These are phyloP conservation scores for Kokia cookei DNA, from an alignment of 441 rosid species.

Conservation along the genomic window DNA sequence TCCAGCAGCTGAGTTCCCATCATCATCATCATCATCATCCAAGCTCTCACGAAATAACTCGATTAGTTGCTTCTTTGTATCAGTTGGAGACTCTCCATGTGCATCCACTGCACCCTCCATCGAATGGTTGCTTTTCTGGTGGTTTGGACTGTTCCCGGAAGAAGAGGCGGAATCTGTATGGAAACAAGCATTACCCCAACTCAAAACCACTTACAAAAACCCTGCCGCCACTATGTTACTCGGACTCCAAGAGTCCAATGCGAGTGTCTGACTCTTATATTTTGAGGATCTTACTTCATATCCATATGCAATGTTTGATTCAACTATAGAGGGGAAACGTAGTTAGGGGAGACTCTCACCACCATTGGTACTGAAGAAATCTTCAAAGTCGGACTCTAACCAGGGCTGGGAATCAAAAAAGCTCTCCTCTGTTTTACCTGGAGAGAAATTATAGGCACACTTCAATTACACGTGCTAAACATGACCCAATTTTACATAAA, in stretches of 20 bases:
- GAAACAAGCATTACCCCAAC: neutral
- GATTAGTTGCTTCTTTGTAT: slow-evolving; percentile 43
- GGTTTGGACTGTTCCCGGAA: slow-evolving; percentile 30
- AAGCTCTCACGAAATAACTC: slow-evolving; percentile 51
- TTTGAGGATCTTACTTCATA: neutral
- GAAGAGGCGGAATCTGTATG: slow-evolving; percentile 31
- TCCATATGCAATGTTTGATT: neutral
- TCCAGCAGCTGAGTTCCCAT: slow-evolving; percentile 2
- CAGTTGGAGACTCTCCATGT: slow-evolving; percentile 26
- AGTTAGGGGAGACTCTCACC: slow-evolving; percentile 27
- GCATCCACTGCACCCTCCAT: slow-evolving; percentile 3
- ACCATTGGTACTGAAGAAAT: slow-evolving; percentile 51
- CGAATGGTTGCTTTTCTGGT: slow-evolving; percentile 18
- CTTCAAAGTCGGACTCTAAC: slow-evolving; percentile 63
- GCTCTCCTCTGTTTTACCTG: slow-evolving; percentile 30
- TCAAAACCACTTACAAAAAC: neutral
- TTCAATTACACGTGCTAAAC: neutral
- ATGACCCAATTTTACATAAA: neutral
- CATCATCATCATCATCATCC: neutral
- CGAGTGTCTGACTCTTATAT: neutral
- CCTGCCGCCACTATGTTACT: too few relatives aligned
- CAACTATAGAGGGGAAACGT: neutral
- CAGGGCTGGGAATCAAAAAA: slow-evolving; percentile 53
- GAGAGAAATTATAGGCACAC: slow-evolving; percentile 2
- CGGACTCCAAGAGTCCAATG: too few relatives aligned